phyloP scores from a whole-genome alignment of 2,329 filamentous ascomycete genomes.

The Verticillium nonalfalfae region DNA sequence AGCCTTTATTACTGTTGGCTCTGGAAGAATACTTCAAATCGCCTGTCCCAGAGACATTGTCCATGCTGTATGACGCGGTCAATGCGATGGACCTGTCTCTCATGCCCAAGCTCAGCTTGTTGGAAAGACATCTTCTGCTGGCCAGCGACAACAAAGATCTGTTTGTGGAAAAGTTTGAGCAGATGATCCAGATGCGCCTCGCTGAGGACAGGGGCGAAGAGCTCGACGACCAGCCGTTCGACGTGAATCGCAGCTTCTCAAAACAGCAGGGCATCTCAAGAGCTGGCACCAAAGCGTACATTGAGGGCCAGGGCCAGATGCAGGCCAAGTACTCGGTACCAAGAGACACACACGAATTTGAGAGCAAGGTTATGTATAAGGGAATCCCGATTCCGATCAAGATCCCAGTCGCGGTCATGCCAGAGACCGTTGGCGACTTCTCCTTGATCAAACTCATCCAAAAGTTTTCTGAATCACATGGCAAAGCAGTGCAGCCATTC shows the following conservation, averaged over 20 bases:
- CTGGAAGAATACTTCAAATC: conserved; percentile 96
- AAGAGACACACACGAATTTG: conserved; percentile 95
- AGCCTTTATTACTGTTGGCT: conserved; percentile 84
- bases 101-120: conserved; percentile 75
- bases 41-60: conserved; percentile 80
- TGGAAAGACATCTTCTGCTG: conserved; percentile 82
- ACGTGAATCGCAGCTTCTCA: conserved; percentile 41
- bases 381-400: conserved; percentile 96
- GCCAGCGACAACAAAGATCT: conserved; percentile 91
- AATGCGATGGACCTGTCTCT: conserved; percentile 96
- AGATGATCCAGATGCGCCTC: conserved; percentile 81
- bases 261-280: conserved; percentile 46
- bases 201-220: conserved; percentile 51
- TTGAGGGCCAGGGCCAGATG: conserved; percentile 42
- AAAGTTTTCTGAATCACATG: conserved; percentile 79
- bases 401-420: conserved; percentile 85
- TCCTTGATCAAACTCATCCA: conserved; percentile 96
- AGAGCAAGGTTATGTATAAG: conserved; percentile 92
- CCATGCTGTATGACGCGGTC: conserved; percentile 83
- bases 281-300: conserved; percentile 56
- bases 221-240: conserved; percentile 33
- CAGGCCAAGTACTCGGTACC: conserved; percentile 68
- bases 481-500: conserved; percentile 80
- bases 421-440: conserved; percentile 96
- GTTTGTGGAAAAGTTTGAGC: conserved; percentile 95